Percentiles rank a stretch among this genome's conserved stretches.
These are phyloP conservation scores for Hemileccinum impolitum DNA, from an alignment of 768 basidiomycete species.

Conservation along the genomic window DNA sequence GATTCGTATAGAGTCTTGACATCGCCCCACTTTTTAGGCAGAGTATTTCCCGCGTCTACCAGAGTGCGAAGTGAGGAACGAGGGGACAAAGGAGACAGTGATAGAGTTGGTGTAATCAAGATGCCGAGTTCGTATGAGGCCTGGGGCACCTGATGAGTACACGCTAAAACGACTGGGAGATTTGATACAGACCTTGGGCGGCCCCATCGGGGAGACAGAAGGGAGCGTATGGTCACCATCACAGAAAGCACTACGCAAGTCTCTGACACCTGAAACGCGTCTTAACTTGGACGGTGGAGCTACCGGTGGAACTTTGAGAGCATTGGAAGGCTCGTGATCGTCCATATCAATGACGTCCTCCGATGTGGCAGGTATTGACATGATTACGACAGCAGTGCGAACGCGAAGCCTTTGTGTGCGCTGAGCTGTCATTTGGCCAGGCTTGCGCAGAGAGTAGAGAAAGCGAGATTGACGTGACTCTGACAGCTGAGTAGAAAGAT, in stretches of 20 bases:
- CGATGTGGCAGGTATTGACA: slow-evolving; percentile 27
- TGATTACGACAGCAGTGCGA: slow-evolving; percentile 26
- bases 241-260: slow-evolving; percentile 26
- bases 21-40: slow-evolving; percentile 7
- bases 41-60: slow-evolving; percentile 12
- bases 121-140: slow-evolving; percentile 23
- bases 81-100: slow-evolving; percentile 9
- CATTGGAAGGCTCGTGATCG: not conserved
- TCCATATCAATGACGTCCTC: slow-evolving; percentile 9
- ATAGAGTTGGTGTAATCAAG: slow-evolving; percentile 2
- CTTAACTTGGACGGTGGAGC: slow-evolving; percentile 16
- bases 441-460: slow-evolving; percentile 16
- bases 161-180: not conserved
- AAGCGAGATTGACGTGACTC: slow-evolving; percentile 11
- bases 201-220: slow-evolving; percentile 5
- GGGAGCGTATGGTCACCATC: slow-evolving; percentile 5
- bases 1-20: slow-evolving; percentile 19
- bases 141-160: slow-evolving; percentile 10
- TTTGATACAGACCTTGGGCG: slow-evolving; percentile 17
- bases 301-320: not conserved
- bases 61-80: slow-evolving; percentile 26
- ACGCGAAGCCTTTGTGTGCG: slow-evolving; percentile 25
- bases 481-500: not conserved
- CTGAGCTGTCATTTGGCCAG: slow-evolving; percentile 25
- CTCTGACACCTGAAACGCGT: slow-evolving; percentile 21